A percentile compares a stretch with the other conserved stretches of the same genome.
These are phyloP conservation scores for Vigna mungo DNA, from an alignment of 306 rosid genomes.

Conservation along the genomic window DNA sequence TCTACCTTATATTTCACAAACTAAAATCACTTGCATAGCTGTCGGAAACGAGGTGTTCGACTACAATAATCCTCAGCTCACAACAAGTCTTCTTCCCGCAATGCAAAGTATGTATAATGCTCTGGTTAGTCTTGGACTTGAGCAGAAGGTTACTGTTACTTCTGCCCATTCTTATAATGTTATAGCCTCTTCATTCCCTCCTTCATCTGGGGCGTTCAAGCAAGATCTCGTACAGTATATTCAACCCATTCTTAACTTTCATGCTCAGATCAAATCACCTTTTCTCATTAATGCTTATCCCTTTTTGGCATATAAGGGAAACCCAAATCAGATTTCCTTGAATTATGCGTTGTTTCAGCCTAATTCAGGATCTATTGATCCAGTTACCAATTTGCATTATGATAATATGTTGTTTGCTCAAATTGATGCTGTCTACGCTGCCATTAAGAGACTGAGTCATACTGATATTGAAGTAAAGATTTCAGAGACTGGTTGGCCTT, in stretches of 20 bases:
- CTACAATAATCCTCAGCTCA: constrained; percentile 49
- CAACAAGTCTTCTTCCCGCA: constrained; percentile 72
- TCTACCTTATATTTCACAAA: constrained; percentile 67
- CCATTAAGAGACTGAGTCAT: constrained; percentile 78
- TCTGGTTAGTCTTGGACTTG: constrained; percentile 73
- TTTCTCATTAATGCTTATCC: constrained; percentile 89
- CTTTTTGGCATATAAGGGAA: constrained; percentile 73
- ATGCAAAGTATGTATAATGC: constrained; percentile 76
- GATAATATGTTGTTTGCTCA: constrained; percentile 96
- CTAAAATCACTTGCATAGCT: constrained; percentile 72
- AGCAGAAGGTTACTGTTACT: constrained; percentile 69
- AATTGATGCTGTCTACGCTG: constrained; percentile 86
- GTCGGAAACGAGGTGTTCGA: constrained; percentile 84
- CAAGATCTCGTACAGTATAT: constrained; percentile 62
- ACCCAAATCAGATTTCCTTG: constrained; percentile 60
- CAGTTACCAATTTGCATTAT: constrained; percentile 73
- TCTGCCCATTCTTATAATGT: constrained; percentile 80
- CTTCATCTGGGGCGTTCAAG: constrained; percentile 70
- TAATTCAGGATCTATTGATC: constrained; percentile 69
- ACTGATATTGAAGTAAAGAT: constrained; percentile 72
- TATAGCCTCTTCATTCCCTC: constrained; percentile 68
- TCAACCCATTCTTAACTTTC: constrained; percentile 72
- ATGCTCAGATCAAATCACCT: constrained; percentile 68
- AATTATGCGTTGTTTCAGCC: constrained; percentile 83
- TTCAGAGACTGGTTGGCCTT: constrained; percentile 98